These are phyloP conservation scores for Leccinum barrowsii DNA, from an alignment of 768 basidiomycete genomes.

Conservation along the genomic window DNA sequence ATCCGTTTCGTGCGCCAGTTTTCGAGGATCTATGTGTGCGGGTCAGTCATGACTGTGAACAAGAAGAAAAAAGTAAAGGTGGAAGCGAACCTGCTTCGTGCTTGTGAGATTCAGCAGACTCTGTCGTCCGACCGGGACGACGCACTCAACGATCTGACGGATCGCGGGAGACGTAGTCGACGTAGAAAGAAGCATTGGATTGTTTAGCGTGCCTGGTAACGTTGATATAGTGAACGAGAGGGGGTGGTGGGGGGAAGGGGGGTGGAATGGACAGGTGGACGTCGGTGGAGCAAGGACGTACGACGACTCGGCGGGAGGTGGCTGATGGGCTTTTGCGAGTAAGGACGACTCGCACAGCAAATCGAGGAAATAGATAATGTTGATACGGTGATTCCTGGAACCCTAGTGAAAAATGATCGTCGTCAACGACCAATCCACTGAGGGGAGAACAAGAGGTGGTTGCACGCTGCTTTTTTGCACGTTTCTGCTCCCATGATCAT, in stretches of 20 bases:
- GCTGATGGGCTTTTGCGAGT: conserved; percentile 55
- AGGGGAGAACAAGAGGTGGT: too few relatives aligned
- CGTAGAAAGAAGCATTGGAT: conserved; percentile 50
- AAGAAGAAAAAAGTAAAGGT: not conserved
- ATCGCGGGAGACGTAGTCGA: conserved; percentile 63
- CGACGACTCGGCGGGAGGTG: conserved; percentile 5
- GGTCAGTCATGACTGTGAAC: not conserved
- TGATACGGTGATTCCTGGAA: conserved; percentile 87
- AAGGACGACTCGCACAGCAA: conserved; percentile 79
- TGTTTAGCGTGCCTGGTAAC: conserved; percentile 22
- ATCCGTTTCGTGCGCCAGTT: conserved; percentile 86
- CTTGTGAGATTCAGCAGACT: conserved; percentile 86
- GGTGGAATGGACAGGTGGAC: too few relatives aligned
- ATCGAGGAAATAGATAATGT: conserved; percentile 89
- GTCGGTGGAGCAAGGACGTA: not conserved
- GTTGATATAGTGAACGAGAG: not conserved
- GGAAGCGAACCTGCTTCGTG: conserved; percentile 70
- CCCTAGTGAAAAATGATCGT: conserved; percentile 45
- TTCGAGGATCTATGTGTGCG: conserved; percentile 52
- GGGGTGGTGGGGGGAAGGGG: too few relatives aligned
- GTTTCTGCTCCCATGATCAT: too few relatives aligned
- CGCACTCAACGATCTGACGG: conserved; percentile 69
- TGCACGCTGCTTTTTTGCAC: conserved; percentile 35
- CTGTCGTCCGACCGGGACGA: conserved; percentile 82
- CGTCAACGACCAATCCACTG: not conserved